Percentiles rank a stretch among this genome's conserved stretches.
Conservation (phyloP, 1,284 basidiomycete genomes). For the Cerioporus squamosus region DNA sequence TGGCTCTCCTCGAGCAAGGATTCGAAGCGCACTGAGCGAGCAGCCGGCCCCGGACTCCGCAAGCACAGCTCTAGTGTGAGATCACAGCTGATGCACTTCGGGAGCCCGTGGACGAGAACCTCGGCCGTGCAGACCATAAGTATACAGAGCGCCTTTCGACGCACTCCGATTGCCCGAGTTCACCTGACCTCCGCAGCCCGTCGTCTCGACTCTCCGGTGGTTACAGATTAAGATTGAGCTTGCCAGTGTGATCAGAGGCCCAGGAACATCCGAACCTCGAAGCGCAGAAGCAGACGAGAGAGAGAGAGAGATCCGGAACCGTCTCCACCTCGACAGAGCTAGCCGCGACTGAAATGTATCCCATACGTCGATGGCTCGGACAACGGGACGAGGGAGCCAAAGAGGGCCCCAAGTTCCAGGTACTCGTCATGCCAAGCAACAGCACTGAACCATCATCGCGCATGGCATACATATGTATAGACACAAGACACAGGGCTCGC, state of each 20-base stretch:
- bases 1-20: too few species aligned
- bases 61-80: background rate
- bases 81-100: constrained; percentile 2
- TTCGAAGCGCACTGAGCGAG: background rate
- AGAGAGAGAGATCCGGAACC: constrained; percentile 1
- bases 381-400: background rate
- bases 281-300: background rate
- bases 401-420: background rate
- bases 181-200: background rate
- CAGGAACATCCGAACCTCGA: background rate
- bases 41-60: background rate
- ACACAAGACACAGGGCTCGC: background rate
- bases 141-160: background rate
- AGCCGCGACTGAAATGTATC: too few species aligned
- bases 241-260: constrained; percentile 4
- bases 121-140: background rate
- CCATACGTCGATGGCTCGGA: background rate
- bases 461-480: background rate
- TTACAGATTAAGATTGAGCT: background rate
- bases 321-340: constrained; percentile 2
- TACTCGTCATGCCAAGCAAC: background rate
- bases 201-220: background rate
- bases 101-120: constrained; percentile 1
- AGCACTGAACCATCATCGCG: background rate
- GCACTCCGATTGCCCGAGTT: background rate